phyloP scores from a whole-genome alignment of 1,284 basidiomycete species.

The Puccinia brachypodii region DNA sequence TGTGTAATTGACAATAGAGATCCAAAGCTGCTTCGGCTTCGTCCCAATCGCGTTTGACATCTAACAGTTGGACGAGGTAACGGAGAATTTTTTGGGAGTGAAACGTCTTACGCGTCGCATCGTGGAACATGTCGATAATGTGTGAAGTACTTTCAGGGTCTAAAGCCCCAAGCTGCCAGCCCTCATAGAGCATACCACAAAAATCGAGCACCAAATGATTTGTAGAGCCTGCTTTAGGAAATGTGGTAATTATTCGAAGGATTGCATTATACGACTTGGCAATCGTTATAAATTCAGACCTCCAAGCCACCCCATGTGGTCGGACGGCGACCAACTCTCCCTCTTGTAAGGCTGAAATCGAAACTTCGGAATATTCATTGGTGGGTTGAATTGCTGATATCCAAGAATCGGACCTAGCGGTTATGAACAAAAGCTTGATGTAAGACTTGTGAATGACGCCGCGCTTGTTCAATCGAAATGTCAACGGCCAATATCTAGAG shows the following conservation, averaged over 20 bases:
- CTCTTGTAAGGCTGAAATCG: conserved; percentile 12
- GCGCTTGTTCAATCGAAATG: conserved; percentile 40
- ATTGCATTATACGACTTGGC: conserved; percentile 10
- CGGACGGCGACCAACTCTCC: background rate
- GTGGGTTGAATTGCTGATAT: background rate
- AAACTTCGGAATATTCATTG: conserved; percentile 14
- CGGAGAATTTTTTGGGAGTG: conserved; percentile 80
- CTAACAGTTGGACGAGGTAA: conserved; percentile 72
- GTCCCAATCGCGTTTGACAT: conserved; percentile 64
- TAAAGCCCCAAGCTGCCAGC: conserved; percentile 40
- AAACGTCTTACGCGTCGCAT: conserved; percentile 86
- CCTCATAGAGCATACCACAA: conserved; percentile 39
- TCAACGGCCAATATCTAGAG: conserved; percentile 31
- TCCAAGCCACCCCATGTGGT: conserved; percentile 8
- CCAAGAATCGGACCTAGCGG: conserved; percentile 25
- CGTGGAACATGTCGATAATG: conserved; percentile 71
- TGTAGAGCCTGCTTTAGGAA: conserved; percentile 16
- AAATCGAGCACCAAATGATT: conserved; percentile 38
- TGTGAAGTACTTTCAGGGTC: conserved; percentile 50
- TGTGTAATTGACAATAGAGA: conserved; percentile 77
- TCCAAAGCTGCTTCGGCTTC: conserved; percentile 74
- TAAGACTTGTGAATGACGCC: conserved; percentile 31
- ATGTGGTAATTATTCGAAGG: conserved; percentile 11
- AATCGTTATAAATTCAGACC: conserved; percentile 17
- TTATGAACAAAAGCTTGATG: conserved; percentile 32